Evolutionary conservation across 2,329 filamentous ascomycete genomes (phyloP).

Genomic region (Epichloe gansuensis): DNA sequence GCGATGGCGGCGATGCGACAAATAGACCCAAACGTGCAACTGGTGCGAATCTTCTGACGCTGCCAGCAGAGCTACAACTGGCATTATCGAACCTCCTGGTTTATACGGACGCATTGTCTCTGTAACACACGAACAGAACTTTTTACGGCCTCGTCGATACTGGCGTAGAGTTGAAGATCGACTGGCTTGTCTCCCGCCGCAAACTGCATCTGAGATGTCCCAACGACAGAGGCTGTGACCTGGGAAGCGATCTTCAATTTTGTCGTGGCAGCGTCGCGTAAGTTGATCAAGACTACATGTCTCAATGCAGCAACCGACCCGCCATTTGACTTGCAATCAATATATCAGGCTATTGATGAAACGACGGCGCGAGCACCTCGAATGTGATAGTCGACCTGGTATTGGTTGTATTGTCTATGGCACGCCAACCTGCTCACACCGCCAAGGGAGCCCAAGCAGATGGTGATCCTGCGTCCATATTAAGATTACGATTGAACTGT

Average conservation of each 20-base stretch:
- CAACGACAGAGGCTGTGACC: conserved; percentile 42
- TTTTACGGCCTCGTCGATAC: conserved; percentile 56
- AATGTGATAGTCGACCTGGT: conserved; percentile 46
- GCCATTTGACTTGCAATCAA: background rate
- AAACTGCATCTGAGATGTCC: conserved; percentile 54
- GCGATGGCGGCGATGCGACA: too few species aligned
- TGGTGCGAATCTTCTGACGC: conserved; percentile 10
- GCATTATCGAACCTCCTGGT: conserved; percentile 47
- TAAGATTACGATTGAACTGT: conserved; percentile 33
- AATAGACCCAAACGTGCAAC: background rate
- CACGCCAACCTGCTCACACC: conserved; percentile 35
- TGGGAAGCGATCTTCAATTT: conserved; percentile 47
- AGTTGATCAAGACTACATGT: conserved; percentile 11
- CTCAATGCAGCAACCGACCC: too few species aligned
- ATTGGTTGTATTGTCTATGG: conserved; percentile 44
- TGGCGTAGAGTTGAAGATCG: conserved; percentile 51
- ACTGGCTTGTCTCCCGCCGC: conserved; percentile 55
- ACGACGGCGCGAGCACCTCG: conserved; percentile 44
- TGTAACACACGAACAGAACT: conserved; percentile 54
- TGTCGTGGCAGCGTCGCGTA: conserved; percentile 48
- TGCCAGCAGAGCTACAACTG: conserved; percentile 57
- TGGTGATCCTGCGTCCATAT: conserved; percentile 32
- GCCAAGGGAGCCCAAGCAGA: conserved; percentile 31
- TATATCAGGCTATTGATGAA: conserved; percentile 41
- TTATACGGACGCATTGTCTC: conserved; percentile 58